Base-by-base conservation (phyloP, 179 eudicot genomes). In the Nepenthes alata region DNA sequence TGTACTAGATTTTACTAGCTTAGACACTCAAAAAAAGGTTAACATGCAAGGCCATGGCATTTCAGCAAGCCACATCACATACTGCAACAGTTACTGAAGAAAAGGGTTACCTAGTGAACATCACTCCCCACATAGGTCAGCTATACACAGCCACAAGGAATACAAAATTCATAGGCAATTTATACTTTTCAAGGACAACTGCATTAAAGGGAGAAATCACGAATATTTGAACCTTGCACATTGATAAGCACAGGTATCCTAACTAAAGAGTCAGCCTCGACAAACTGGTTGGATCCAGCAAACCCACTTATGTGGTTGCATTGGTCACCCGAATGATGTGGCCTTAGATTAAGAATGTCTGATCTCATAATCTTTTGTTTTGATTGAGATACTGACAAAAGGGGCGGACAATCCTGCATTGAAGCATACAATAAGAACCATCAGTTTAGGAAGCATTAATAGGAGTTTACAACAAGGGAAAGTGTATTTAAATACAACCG, bases 171-270 rank as follows among this genome's bases (percentile, higher is more conserved):
- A 59, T 34, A 47, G 8, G 8, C 45, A 41, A 41, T 41, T 4
- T 4, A 41, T 7, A 41, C 5, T 41, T 7, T 41, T 41, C 45
- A 41, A 41, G 5, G 8, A 41, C 0, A 41, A 41, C 45, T 41
- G 45, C 1, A 4, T 4, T 4, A 41, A 41, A 41, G 45, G 41
- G 37, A 58, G 37, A 37, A 13, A 39, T 9, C 13, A 53, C 35
- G 60, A 45, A 11, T 4, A 51, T 11, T 16, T 52, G 52, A 67
- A 87, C 95, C 91, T 82, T 79, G 76, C 47, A 71, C 58, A 60
- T 80, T 80, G 16, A 73, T 63, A 51, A 70, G 72, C 37, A 75
- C 69, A 57, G 73, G 75, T 69, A 65, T 81, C 66, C 61, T 64
- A 52, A 59, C 41, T 47, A 67, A 55, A 48, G 81, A 74, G 47